These are phyloP conservation scores for Magnaporthiopsis incrustans DNA, from an alignment of 2,329 filamentous ascomycete genomes.

Conservation along the genomic window DNA sequence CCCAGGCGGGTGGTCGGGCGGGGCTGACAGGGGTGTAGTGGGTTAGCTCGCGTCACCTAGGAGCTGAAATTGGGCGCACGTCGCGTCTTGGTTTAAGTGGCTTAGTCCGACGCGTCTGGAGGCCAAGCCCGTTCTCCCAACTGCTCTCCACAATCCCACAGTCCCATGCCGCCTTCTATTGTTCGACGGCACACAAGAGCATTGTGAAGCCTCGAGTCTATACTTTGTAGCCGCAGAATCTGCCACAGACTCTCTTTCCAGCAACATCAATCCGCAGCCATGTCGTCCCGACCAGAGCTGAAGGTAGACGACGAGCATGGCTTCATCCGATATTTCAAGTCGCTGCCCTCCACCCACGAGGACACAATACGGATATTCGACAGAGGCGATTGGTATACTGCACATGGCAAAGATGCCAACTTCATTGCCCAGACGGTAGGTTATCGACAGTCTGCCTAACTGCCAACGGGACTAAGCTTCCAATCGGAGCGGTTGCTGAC, in stretches of 20 bases:
- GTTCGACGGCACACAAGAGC: neutral
- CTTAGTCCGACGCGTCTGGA: conserved; percentile 12
- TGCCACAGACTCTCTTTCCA: neutral
- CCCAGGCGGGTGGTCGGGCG: no score
- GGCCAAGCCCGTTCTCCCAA: neutral
- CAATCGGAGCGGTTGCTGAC: neutral
- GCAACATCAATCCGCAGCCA: conserved; percentile 23
- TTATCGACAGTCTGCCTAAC: conserved; percentile 3
- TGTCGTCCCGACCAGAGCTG: conserved; percentile 65
- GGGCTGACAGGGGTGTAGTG: neutral
- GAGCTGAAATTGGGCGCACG: conserved; percentile 15
- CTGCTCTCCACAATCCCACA: neutral
- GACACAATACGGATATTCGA: conserved; percentile 88
- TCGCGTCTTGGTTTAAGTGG: conserved; percentile 13
- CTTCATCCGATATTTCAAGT: conserved; percentile 94
- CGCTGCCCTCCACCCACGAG: conserved; percentile 61
- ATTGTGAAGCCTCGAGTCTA: neutral
- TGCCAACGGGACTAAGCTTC: neutral
- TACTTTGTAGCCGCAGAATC: neutral
- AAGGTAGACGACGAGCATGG: conserved; percentile 90
- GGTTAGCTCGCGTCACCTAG: neutral
- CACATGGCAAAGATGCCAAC: conserved; percentile 77
- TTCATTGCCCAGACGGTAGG: conserved; percentile 72
- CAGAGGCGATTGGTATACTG: conserved; percentile 89
- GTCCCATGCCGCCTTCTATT: neutral